phyloP scores from a whole-genome alignment of 78 protist species.

The Dictyostelium capitatum region DNA sequence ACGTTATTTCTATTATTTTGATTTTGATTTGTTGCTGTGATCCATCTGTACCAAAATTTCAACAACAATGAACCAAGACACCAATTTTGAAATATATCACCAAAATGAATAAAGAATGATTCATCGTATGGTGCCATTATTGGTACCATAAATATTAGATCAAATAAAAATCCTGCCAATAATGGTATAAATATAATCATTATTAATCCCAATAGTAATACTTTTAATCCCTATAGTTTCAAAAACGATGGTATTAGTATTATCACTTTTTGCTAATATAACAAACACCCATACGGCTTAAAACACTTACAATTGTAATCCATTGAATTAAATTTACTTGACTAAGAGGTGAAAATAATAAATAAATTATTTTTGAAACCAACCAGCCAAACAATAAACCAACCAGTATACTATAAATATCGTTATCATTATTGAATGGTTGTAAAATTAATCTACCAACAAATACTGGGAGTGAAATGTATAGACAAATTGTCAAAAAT shows the following conservation, averaged over 20 bases:
- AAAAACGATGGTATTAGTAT: background rate
- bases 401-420: constrained; percentile 23
- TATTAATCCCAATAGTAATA: background rate
- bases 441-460: constrained; percentile 31
- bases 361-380: background rate
- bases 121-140: constrained; percentile 43
- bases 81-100: constrained; percentile 43
- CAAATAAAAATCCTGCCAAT: constrained; percentile 45
- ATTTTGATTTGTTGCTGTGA: constrained; percentile 9
- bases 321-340: constrained; percentile 23
- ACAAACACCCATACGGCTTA: too few relatives aligned
- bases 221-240: background rate
- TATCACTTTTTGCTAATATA: background rate
- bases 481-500: background rate
- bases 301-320: constrained; percentile 10
- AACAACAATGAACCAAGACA: constrained; percentile 35
- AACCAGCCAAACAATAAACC: constrained; percentile 20
- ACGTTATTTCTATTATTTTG: constrained; percentile 40
- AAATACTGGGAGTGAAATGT: constrained; percentile 23
- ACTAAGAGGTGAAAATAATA: background rate
- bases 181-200: constrained; percentile 24
- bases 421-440: constrained; percentile 19
- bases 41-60: constrained; percentile 67
- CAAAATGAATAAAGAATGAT: constrained; percentile 24
- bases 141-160: constrained; percentile 57